Evolutionary conservation across 2,329 filamentous ascomycete genomes (phyloP).

Genomic region (Colletotrichum simmondsii): DNA sequence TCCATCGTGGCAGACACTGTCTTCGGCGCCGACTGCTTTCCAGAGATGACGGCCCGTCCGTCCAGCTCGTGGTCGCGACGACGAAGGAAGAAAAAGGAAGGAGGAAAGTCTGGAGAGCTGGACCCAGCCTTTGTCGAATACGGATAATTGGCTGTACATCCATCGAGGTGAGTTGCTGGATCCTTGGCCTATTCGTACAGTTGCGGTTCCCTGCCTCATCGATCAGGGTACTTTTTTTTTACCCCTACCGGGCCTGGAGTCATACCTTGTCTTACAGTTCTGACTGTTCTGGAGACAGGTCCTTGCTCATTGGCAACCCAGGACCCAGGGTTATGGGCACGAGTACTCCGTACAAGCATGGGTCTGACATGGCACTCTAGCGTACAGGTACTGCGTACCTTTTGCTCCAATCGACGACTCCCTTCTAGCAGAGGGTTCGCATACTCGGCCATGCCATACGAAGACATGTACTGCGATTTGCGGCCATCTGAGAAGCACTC

Average conservation of each 20-base stretch:
- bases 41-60: background rate
- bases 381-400: background rate
- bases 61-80: slow-evolving; percentile 4
- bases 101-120: slow-evolving; percentile 27
- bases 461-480: background rate
- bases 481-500: slow-evolving; percentile 2
- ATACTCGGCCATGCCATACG: background rate
- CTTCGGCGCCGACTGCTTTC: background rate
- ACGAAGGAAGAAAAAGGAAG: background rate
- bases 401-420: background rate
- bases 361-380: slow-evolving; percentile 20
- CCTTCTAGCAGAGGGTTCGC: too few relatives aligned
- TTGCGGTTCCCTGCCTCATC: background rate
- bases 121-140: slow-evolving; percentile 13
- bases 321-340: slow-evolving; percentile 13
- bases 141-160: slow-evolving; percentile 1
- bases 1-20: background rate
- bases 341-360: background rate
- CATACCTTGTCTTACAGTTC: background rate
- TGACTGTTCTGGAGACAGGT: slow-evolving; percentile 2
- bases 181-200: background rate
- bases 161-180: slow-evolving; percentile 1
- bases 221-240: background rate
- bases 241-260: background rate
- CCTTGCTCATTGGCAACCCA: slow-evolving; percentile 14